Percentiles rank a stretch among this genome's conserved stretches.
These are phyloP conservation scores for Fraxinus platypoda DNA, from an alignment of 305 asterid species.

Conservation along the genomic window DNA sequence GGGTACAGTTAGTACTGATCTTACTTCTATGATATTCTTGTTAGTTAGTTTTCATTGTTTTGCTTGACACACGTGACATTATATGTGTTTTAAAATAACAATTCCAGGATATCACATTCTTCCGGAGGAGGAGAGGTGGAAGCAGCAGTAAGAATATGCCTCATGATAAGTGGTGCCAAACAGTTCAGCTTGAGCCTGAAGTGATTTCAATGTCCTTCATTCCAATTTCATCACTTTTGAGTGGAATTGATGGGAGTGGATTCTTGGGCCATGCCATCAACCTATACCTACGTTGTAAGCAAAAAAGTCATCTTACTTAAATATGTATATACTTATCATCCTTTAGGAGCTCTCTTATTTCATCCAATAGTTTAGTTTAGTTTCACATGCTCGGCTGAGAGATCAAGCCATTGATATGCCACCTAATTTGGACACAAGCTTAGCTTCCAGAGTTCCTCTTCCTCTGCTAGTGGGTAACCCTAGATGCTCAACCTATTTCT, in stretches of 20 bases:
- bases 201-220: constrained; percentile 71
- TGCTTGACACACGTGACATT: neutral
- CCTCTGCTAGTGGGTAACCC: neutral
- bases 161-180: constrained; percentile 70
- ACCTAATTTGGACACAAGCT: constrained; percentile 6
- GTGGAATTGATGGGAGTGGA: constrained; percentile 80
- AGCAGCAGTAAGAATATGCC: constrained; percentile 48
- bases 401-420: neutral
- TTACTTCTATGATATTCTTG: neutral
- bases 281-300: constrained; percentile 80
- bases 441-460: neutral
- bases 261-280: constrained; percentile 81
- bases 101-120: constrained; percentile 65
- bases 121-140: constrained; percentile 80
- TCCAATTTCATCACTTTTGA: constrained; percentile 79
- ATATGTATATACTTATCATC: neutral
- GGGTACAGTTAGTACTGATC: neutral
- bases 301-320: constrained; percentile 8
- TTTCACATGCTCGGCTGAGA: constrained; percentile 13
- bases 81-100: constrained; percentile 20
- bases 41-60: neutral
- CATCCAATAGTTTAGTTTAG: constrained; percentile 4
- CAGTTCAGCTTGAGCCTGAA: constrained; percentile 80
- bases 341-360: constrained; percentile 2
- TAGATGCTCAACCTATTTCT: constrained; percentile 4